Conservation (phyloP, 352 stramenopile genomes). For the Globisporangium canariense region DNA sequence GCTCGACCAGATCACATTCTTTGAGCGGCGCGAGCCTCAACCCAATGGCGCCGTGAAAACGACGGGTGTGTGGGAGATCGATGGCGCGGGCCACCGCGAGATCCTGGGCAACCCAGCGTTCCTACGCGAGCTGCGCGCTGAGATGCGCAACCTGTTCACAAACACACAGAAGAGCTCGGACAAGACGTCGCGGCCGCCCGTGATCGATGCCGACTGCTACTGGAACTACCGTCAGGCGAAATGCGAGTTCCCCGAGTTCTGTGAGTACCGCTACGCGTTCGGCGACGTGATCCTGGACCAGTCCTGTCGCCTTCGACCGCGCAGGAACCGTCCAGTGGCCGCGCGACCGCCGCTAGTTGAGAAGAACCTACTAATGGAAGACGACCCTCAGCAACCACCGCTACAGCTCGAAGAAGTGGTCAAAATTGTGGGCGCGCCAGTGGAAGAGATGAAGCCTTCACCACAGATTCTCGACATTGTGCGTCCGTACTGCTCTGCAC, state of each 20-base stretch:
- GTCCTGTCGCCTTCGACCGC: conserved; percentile 57
- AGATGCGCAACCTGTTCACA: conserved; percentile 70
- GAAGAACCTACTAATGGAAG: background rate
- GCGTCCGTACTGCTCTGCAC: conserved; percentile 44
- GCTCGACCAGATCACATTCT: conserved; percentile 72
- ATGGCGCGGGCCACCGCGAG: conserved; percentile 62
- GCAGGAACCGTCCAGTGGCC: conserved; percentile 30
- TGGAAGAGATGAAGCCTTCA: background rate
- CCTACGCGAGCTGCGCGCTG: conserved; percentile 65
- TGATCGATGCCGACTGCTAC: conserved; percentile 78
- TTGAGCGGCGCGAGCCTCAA: conserved; percentile 46
- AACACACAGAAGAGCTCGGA: conserved; percentile 35
- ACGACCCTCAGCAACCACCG: background rate
- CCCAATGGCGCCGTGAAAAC: conserved; percentile 24
- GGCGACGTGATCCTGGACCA: conserved; percentile 80
- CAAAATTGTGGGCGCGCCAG: background rate
- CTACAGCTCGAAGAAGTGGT: background rate
- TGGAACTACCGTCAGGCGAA: conserved; percentile 77
- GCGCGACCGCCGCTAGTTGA: conserved; percentile 7
- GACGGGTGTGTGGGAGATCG: conserved; percentile 83
- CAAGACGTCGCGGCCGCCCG: conserved; percentile 62
- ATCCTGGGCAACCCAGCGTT: conserved; percentile 73
- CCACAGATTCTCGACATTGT: conserved; percentile 14
- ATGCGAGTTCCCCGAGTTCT: conserved; percentile 75
- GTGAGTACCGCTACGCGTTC: conserved; percentile 81